phyloP scores from a whole-genome alignment of 331 rosid genomes.

The Telfairia occidentalis region DNA sequence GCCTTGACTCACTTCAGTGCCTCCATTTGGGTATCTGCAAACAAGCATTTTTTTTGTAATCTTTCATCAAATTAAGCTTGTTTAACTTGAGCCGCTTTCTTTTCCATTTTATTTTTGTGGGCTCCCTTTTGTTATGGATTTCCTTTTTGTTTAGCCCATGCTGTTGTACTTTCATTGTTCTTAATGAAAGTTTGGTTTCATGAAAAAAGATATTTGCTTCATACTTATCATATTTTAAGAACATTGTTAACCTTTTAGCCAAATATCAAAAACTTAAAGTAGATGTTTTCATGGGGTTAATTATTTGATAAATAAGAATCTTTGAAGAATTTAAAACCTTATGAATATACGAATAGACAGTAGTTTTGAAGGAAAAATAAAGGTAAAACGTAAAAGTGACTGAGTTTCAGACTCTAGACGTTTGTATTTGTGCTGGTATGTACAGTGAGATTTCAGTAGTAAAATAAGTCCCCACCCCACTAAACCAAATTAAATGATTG shows the following conservation, averaged over 20 bases:
- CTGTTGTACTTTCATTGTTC: background rate
- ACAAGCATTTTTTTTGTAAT: background rate
- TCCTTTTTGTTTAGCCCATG: background rate
- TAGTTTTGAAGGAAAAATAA: background rate
- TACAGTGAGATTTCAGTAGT: background rate
- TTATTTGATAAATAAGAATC: background rate
- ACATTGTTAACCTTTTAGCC: background rate
- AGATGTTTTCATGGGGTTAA: background rate
- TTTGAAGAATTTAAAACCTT: background rate
- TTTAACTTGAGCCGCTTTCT: background rate
- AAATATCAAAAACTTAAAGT: background rate
- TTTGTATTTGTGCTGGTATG: background rate
- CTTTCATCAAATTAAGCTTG: background rate
- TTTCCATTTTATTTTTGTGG: background rate
- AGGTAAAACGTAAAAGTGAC: background rate
- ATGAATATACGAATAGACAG: background rate
- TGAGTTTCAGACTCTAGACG: background rate
- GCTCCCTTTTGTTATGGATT: background rate
- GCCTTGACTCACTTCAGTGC: background rate
- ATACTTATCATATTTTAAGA: background rate
- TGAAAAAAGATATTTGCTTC: background rate
- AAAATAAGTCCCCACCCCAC: background rate
- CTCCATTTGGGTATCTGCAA: background rate
- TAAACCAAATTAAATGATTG: background rate
- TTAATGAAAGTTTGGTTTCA: background rate